These are phyloP conservation scores for Syncephalis fuscata DNA, from an alignment of 371 early-diverging fungal genomes.

Conservation along the genomic window DNA sequence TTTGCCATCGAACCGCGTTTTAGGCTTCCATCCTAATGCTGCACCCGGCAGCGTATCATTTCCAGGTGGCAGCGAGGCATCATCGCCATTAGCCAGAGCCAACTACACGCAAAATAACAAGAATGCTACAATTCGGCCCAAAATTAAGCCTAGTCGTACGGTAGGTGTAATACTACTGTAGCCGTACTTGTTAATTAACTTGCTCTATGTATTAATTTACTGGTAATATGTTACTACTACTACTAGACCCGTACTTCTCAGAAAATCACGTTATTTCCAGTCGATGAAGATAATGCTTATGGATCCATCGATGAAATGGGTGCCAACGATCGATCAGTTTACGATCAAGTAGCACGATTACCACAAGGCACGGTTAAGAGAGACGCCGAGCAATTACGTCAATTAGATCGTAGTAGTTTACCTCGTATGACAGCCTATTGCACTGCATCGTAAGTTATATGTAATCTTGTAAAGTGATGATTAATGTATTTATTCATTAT, in stretches of 20 bases:
- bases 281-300: slow-evolving; percentile 26
- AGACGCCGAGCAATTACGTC: slow-evolving; percentile 33
- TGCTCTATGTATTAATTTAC: too few species aligned
- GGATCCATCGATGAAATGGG: slow-evolving; percentile 14
- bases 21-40: too few species aligned
- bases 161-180: too few species aligned
- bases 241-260: slow-evolving; percentile 31
- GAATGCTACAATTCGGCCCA: too few species aligned
- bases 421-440: slow-evolving; percentile 82
- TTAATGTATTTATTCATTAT: slow-evolving; percentile 24
- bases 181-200: too few species aligned
- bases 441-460: slow-evolving; percentile 38
- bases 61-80: too few species aligned
- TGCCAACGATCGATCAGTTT: slow-evolving; percentile 15
- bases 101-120: too few species aligned
- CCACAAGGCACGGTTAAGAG: slow-evolving; percentile 11
- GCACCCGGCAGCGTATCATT: too few species aligned
- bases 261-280: slow-evolving; percentile 82
- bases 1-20: too few species aligned
- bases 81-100: too few species aligned
- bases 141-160: too few species aligned
- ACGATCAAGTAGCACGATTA: slow-evolving; percentile 14
- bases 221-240: too few species aligned
- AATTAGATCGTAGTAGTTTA: slow-evolving; percentile 15
- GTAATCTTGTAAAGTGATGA: neutral